phyloP scores from a whole-genome alignment of 805 yeast genomes.

The Kluyveromyces dobzhanskii region DNA sequence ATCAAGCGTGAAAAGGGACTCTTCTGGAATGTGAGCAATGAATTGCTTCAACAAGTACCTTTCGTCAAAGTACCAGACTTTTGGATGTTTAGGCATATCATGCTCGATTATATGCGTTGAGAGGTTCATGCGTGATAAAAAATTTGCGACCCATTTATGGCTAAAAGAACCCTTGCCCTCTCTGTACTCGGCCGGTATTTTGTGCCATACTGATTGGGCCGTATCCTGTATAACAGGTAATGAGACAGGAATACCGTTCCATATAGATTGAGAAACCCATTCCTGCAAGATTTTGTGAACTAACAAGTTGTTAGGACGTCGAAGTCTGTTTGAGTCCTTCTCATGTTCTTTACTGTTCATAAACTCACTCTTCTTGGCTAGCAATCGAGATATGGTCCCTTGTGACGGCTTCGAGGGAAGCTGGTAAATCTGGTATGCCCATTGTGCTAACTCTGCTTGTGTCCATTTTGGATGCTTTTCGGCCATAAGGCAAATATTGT shows the following conservation, averaged over 20 bases:
- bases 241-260: conserved; percentile 60
- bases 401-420: conserved; percentile 51
- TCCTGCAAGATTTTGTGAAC: conserved; percentile 54
- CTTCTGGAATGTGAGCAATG: conserved; percentile 38
- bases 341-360: conserved; percentile 37
- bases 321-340: conserved; percentile 36
- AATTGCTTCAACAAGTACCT: conserved; percentile 39
- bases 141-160: conserved; percentile 49
- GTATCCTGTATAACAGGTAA: conserved; percentile 57
- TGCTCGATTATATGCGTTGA: conserved; percentile 39
- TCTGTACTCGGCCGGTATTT: conserved; percentile 43
- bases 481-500: conserved; percentile 58
- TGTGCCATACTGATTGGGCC: conserved; percentile 56
- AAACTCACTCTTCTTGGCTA: conserved; percentile 45
- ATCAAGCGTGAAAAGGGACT: conserved; percentile 50
- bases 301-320: conserved; percentile 48
- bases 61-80: conserved; percentile 56
- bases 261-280: conserved; percentile 59
- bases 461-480: conserved; percentile 65
- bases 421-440: conserved; percentile 53
- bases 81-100: conserved; percentile 38
- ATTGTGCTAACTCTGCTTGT: conserved; percentile 52
- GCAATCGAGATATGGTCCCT: conserved; percentile 55
- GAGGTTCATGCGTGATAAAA: conserved; percentile 40
- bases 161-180: conserved; percentile 61